Evolutionary conservation across 768 basidiomycete species (phyloP), one percentile per base, ranked within the genome.

Genomic region (Lentinula raphanica): DNA sequence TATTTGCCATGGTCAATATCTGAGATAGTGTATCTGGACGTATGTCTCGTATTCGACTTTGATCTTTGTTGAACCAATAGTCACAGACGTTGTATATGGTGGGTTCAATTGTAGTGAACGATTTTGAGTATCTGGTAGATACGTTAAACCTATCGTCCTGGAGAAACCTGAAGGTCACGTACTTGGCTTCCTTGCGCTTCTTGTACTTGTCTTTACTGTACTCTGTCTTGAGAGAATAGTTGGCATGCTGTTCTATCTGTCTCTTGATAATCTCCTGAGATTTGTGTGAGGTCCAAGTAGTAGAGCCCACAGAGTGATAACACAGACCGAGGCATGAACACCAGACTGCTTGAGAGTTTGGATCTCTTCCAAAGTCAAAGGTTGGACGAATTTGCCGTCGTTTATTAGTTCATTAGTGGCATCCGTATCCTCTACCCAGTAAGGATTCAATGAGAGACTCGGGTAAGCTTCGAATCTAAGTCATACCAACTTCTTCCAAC

Each of bases 141-240:
- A 48, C n/a, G 5, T 32, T 19, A 25, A 35, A 23, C n/a, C 32
- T 13, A 39, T 53, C 28, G 9, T 39, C 21, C 11, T 40, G 6
- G 25, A 53, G 28, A 40, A 11, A 35, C 46, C 40, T 19, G 46
- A 39, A 36, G 27, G 15, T 3, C 15, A 69, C 86, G 63, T 67
- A 96, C 95, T 98, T 99, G 58, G 92, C 94, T 74, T 95, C 92
- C 71, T 99, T 99, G 38, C 93, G 81, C 70, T 95, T 96, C 70
- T 84, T 89, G 73, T 98, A 99, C 69, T 99, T 99, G 67, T 98
- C 95, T 72, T 99, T 98, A 72, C 92, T 94, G 71, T 95, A 98
- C 71, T 96, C 97, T 1, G 95, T 98, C 73, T 98, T 98, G 49
- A 98, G 76, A 11, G 86, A 85, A 69, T 90, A 99, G 65, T 92